Percentiles rank a stretch among this genome's conserved stretches.
phyloP scores from a whole-genome alignment of 75 land plant genomes.

The Ceratopteris richardii region DNA sequence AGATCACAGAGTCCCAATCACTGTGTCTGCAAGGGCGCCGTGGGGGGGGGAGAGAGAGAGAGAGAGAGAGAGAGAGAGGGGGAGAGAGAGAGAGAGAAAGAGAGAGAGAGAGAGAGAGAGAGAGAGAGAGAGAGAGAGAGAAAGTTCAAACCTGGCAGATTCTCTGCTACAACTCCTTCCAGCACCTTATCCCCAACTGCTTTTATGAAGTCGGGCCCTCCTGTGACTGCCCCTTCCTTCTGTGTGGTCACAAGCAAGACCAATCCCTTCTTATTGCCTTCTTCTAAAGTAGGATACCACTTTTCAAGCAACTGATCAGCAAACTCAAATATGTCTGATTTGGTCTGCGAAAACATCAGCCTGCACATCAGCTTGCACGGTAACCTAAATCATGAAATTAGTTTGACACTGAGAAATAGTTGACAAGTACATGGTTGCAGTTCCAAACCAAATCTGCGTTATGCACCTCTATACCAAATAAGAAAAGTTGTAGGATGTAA shows the following conservation, averaged over 20 bases:
- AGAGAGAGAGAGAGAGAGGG: too few species aligned
- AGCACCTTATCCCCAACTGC: slow-evolving; percentile 87
- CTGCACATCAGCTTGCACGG: neutral
- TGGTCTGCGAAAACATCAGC: slow-evolving; percentile 62
- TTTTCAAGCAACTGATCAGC: slow-evolving; percentile 86
- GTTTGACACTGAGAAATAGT: neutral
- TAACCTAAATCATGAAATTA: neutral
- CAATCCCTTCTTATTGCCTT: slow-evolving; percentile 86
- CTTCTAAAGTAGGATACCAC: slow-evolving; percentile 97
- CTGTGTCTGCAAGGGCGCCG: too few species aligned
- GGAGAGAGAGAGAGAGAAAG: too few species aligned
- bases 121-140: too few species aligned
- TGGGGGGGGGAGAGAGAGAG: too few species aligned
- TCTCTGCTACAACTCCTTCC: slow-evolving; percentile 86
- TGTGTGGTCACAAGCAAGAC: slow-evolving; percentile 92
- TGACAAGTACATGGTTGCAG: neutral
- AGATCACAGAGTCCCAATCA: too few species aligned
- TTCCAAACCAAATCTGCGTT: too few species aligned
- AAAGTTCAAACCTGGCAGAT: slow-evolving; percentile 60
- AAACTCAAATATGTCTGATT: slow-evolving; percentile 90
- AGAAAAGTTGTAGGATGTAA: too few species aligned
- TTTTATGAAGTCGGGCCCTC: slow-evolving; percentile 78
- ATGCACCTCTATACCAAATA: too few species aligned
- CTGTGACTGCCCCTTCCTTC: slow-evolving; percentile 96
- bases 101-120: too few species aligned